Conservation (phyloP, 352 stramenopile species). For the Globisporangium spiculum region DNA sequence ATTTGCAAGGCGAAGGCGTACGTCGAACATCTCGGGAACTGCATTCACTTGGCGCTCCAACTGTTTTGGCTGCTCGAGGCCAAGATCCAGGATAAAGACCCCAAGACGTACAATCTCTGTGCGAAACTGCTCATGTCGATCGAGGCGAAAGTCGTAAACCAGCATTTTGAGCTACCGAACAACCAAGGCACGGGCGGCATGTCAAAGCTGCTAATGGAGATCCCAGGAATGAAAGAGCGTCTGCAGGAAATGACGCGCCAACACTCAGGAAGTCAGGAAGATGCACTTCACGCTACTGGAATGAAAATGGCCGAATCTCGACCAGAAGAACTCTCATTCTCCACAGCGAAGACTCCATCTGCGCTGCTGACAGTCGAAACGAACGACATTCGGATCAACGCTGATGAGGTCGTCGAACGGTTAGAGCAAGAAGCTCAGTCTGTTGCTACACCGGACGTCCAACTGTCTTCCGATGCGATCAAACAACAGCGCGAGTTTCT, state of each 20-base stretch:
- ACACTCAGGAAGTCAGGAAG: slow-evolving; percentile 15
- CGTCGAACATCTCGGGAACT: slow-evolving; percentile 76
- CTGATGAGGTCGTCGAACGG: neutral
- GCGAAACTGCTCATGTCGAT: slow-evolving; percentile 82
- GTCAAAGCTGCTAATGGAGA: slow-evolving; percentile 43
- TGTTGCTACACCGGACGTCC: neutral
- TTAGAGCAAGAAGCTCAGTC: neutral
- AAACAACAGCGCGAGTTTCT: slow-evolving; percentile 47
- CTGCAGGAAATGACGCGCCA: slow-evolving; percentile 30
- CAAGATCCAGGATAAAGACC: slow-evolving; percentile 69
- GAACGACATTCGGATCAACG: neutral
- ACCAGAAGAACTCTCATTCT: slow-evolving; percentile 8
- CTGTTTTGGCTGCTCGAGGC: slow-evolving; percentile 77
- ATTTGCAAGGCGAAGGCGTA: slow-evolving; percentile 78
- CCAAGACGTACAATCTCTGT: slow-evolving; percentile 74
- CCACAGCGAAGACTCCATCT: neutral
- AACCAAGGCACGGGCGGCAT: slow-evolving; percentile 32
- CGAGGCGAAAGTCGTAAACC: slow-evolving; percentile 78
- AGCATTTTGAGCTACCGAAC: slow-evolving; percentile 61
- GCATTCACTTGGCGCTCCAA: slow-evolving; percentile 71
- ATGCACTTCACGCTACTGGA: neutral
- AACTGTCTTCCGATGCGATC: slow-evolving; percentile 14
- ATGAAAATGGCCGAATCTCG: slow-evolving; percentile 10
- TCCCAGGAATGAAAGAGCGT: slow-evolving; percentile 54
- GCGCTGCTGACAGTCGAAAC: slow-evolving; percentile 7